Percentiles rank a stretch among this genome's conserved stretches.
Evolutionary conservation across 2,329 filamentous ascomycete genomes (phyloP).

Genomic region (Colletotrichum acutatum): DNA sequence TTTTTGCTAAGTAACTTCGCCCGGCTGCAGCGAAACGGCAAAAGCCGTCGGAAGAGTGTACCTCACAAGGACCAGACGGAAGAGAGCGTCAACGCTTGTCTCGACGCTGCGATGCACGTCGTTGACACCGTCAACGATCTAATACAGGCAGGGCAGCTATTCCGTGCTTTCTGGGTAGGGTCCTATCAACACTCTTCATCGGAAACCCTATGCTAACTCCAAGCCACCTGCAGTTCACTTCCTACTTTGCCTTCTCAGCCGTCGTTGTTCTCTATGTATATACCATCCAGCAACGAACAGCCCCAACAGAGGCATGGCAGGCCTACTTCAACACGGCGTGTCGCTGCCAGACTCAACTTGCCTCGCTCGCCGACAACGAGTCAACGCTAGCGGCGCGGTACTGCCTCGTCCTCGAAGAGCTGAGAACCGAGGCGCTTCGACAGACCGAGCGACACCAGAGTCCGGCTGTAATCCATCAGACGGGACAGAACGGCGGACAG

Average conservation of each 20-base stretch:
- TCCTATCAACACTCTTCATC: not conserved
- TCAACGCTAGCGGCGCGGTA: conserved; percentile 53
- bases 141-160: conserved; percentile 47
- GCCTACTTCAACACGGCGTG: conserved; percentile 49
- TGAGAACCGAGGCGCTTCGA: conserved; percentile 25
- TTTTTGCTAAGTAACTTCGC: conserved; percentile 50
- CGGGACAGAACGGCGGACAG: not conserved
- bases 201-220: not conserved
- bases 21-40: conserved; percentile 36
- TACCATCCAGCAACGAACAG: conserved; percentile 50
- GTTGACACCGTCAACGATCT: conserved; percentile 52
- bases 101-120: conserved; percentile 53
- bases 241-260: conserved; percentile 57
- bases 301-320: conserved; percentile 41
- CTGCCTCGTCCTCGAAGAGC: conserved; percentile 52
- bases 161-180: conserved; percentile 53
- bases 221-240: conserved; percentile 42
- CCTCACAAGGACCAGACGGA: conserved; percentile 27
- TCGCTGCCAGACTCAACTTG: conserved; percentile 53
- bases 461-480: not conserved
- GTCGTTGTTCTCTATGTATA: conserved; percentile 57
- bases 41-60: conserved; percentile 4
- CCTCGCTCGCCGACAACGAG: conserved; percentile 47
- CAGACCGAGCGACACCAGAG: conserved; percentile 24
- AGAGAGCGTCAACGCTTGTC: conserved; percentile 42